Evolutionary conservation across 345 rosid genomes (phyloP), one percentile per base, ranked within the genome.

Genomic region (Camelina hispida): DNA sequence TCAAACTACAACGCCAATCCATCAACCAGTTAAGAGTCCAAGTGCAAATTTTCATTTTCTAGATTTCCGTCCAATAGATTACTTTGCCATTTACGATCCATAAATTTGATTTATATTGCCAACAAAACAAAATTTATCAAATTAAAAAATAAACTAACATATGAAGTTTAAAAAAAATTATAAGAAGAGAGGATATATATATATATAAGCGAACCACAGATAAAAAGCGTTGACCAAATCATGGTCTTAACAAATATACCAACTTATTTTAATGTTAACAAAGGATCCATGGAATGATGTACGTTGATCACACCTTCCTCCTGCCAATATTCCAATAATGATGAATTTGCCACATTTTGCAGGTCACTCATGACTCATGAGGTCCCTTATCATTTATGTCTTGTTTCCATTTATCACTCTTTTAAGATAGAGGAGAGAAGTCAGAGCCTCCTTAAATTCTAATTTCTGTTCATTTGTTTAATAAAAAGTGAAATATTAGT

Each of bases 271-370:
- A 10, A 57, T 57, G 38, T 32, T 30, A 55, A 28, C 42, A 32
- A 32, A 4, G 22, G 22, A 32, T 58, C 43, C 4, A 58, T 58
- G 23, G 62, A 44, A 58, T 60, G 47, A 37, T 60, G 32, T 1
- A 20, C 20, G n/a, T 61, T 61, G 7, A 28, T 10, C 46, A 61
- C 32, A 61, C 32, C 32, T 38, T 18, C 38, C 32, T 38, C 57
- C 65, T 38, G 65, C 65, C 32, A 38, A 61, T 38, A 37, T 60
- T 60, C 20, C 65, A 61, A 61, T 61, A 61, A 38, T 61, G 65
- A 38, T 61, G 65, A 61, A 32, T 38, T 40, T 48, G 48, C 65
- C 48, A 20, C 65, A 61, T 61, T 38, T 61, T 38, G 65, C 32
- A 61, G 65, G 32, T 23, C 48, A 60, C 65, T 59, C 65, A 37